Evolutionary conservation across 495 filamentous ascomycete species (phyloP).

Genomic region (Parachaetomium inaequale): DNA sequence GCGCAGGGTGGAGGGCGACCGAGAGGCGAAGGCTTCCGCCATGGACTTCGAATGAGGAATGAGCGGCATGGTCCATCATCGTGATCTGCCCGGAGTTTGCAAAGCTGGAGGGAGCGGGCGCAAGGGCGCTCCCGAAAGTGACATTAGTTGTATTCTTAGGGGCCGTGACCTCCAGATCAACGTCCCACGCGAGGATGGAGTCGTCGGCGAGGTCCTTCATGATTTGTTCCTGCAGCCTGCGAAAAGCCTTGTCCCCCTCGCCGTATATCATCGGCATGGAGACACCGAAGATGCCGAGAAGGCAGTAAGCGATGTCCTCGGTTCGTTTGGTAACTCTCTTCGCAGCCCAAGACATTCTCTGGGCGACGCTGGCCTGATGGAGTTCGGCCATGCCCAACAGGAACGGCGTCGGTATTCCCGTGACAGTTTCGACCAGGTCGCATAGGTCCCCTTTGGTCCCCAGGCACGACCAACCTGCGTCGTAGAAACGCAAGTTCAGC

Average conservation of each 20-base stretch:
- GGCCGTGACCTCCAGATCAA: not conserved
- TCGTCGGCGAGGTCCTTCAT: slow-evolving; percentile 31
- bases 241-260: slow-evolving; percentile 33
- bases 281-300: slow-evolving; percentile 37
- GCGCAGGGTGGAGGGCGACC: not conserved
- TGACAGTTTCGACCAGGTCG: slow-evolving; percentile 19
- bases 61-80: not conserved
- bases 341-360: slow-evolving; percentile 40
- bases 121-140: not conserved
- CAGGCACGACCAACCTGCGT: slow-evolving; percentile 26
- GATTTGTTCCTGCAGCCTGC: slow-evolving; percentile 34
- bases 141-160: no score
- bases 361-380: slow-evolving; percentile 23
- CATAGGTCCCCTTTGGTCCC: slow-evolving; percentile 23
- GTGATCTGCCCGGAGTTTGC: not conserved
- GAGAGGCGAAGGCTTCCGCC: slow-evolving; percentile 2
- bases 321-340: slow-evolving; percentile 23
- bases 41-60: not conserved
- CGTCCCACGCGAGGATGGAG: slow-evolving; percentile 25
- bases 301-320: slow-evolving; percentile 40
- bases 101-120: slow-evolving; percentile 5
- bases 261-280: slow-evolving; percentile 42
- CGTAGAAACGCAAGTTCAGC: slow-evolving; percentile 30
- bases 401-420: slow-evolving; percentile 23
- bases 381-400: not conserved